These are phyloP conservation scores for Musa acuminata DNA, from an alignment of 176 grass and related monocot species.

Conservation along the genomic window DNA sequence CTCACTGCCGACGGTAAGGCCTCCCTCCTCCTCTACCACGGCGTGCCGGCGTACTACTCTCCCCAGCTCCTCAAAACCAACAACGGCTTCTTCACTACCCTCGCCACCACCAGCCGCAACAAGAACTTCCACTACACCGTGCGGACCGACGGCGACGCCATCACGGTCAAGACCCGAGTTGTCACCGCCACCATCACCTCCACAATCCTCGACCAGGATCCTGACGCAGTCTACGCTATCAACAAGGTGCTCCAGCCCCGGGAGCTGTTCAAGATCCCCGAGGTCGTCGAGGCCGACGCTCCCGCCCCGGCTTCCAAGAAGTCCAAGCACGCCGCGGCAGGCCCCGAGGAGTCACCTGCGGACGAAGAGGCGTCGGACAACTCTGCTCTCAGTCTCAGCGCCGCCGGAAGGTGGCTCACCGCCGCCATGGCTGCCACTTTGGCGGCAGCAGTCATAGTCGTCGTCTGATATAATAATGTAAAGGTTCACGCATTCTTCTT, in stretches of 20 bases:
- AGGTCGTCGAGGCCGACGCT: neutral
- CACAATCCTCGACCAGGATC: constrained; percentile 10
- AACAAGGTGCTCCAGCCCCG: neutral
- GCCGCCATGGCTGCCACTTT: neutral
- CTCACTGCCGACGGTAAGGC: neutral
- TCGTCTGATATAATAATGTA: neutral
- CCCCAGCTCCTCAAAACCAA: constrained; percentile 9
- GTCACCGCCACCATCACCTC: constrained; percentile 15
- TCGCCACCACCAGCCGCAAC: neutral
- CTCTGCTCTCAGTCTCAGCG: neutral
- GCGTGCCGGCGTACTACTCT: constrained; percentile 1
- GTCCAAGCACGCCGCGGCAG: neutral
- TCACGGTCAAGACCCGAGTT: constrained; percentile 19
- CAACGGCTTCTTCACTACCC: constrained; percentile 5
- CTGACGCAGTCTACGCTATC: neutral
- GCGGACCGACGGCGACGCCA: constrained; percentile 5
- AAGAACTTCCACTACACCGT: constrained; percentile 13
- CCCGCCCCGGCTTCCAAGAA: neutral
- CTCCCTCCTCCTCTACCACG: constrained; percentile 12
- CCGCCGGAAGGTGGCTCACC: neutral
- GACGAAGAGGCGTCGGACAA: neutral
- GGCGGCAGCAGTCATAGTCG: neutral
- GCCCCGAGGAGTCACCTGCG: constrained; percentile 1
- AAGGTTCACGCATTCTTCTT: neutral
- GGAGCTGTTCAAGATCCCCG: neutral